phyloP scores from a whole-genome alignment of 768 basidiomycete species.

The Paxillus rubicundulus region DNA sequence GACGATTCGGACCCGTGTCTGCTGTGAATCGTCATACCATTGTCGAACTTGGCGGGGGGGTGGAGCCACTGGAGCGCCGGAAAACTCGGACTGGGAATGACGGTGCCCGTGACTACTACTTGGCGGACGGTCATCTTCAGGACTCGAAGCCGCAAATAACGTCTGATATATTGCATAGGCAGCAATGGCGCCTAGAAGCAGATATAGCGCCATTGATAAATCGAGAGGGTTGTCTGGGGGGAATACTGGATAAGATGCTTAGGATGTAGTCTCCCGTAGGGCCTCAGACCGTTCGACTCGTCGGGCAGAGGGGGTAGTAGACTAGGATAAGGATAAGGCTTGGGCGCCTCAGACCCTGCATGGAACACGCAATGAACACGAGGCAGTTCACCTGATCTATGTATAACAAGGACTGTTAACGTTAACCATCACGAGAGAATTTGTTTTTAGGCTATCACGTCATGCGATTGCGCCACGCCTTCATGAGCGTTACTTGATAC shows the following conservation, averaged over 20 bases:
- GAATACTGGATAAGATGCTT: not conserved
- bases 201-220: conserved; percentile 7
- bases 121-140: conserved; percentile 4
- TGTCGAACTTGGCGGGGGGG: not conserved
- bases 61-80: not conserved
- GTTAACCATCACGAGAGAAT: no score
- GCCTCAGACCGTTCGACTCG: no score
- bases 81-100: not conserved
- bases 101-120: not conserved
- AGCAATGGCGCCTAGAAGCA: conserved; percentile 9
- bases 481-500: no score
- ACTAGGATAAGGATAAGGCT: no score
- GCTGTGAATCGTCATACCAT: conserved; percentile 6
- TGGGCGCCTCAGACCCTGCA: no score
- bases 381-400: no score
- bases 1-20: not conserved
- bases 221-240: not conserved
- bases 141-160: conserved; percentile 4
- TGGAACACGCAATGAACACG: no score
- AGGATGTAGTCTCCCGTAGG: not conserved
- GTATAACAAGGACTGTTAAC: no score
- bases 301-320: no score
- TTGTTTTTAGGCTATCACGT: no score
- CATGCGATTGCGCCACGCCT: no score
- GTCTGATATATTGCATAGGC: conserved; percentile 12